A percentile compares a stretch with the other conserved stretches of the same genome.
These are phyloP conservation scores for Jatropha podagrica DNA, from an alignment of 441 rosid species.

Conservation along the genomic window DNA sequence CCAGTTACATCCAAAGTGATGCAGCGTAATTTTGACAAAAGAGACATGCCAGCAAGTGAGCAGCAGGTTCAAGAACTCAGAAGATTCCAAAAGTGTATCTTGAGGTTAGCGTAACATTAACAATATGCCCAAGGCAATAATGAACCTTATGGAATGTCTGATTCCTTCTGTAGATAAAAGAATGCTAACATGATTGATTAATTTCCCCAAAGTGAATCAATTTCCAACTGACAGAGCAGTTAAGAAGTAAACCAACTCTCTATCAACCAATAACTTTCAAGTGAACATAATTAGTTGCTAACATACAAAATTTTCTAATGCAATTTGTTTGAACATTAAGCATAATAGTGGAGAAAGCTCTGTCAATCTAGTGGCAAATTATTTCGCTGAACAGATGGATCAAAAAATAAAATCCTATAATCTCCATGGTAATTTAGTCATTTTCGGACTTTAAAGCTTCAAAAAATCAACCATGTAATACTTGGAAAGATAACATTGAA, in stretches of 20 bases:
- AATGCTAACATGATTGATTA: background rate
- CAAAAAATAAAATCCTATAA: background rate
- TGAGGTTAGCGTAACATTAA: conserved; percentile 4
- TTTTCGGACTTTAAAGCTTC: background rate
- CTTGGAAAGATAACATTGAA: background rate
- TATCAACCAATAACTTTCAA: background rate
- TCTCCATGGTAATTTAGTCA: background rate
- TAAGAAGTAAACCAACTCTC: background rate
- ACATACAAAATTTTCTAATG: background rate
- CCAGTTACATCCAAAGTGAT: conserved; percentile 97
- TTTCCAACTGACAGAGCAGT: background rate
- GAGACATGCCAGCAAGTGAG: conserved; percentile 43
- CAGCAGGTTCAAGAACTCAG: conserved; percentile 16
- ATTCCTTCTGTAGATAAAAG: conserved; percentile 13
- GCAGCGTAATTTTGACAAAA: conserved; percentile 68
- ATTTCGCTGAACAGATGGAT: background rate
- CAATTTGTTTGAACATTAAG: background rate
- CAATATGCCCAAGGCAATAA: conserved; percentile 7
- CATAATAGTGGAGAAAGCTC: background rate
- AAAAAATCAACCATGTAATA: background rate
- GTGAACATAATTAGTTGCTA: background rate
- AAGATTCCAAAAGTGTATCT: background rate
- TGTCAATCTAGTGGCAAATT: background rate
- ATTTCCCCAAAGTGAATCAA: background rate
- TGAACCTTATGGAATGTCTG: background rate